These are phyloP conservation scores for Pestalotiopsis sp. DNA, from an alignment of 2,329 filamentous ascomycete species.

Conservation along the genomic window DNA sequence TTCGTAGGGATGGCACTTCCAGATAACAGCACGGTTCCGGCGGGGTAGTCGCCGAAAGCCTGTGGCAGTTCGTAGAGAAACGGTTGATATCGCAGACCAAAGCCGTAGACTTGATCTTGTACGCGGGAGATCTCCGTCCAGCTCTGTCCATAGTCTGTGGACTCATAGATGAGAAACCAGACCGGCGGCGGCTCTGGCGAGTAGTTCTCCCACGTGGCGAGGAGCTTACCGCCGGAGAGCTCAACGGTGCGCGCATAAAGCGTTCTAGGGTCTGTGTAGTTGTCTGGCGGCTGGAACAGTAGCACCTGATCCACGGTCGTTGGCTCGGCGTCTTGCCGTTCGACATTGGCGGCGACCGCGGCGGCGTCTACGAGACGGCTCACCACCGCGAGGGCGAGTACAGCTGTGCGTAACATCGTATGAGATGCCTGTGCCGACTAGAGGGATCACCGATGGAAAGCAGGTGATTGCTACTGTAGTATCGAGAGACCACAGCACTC, in stretches of 20 bases:
- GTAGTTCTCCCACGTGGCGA: slow-evolving; percentile 61
- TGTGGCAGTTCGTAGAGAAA: slow-evolving; percentile 66
- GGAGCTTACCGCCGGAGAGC: slow-evolving; percentile 47
- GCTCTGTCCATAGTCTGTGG: slow-evolving; percentile 55
- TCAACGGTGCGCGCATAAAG: slow-evolving; percentile 48
- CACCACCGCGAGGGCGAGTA: background rate
- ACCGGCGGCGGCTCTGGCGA: slow-evolving; percentile 57
- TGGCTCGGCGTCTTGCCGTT: background rate
- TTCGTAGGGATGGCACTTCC: slow-evolving; percentile 63
- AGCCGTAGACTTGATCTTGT: slow-evolving; percentile 64
- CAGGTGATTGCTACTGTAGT: too few species aligned
- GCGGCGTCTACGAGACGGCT: background rate
- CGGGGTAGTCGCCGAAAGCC: slow-evolving; percentile 57
- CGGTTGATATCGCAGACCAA: slow-evolving; percentile 71
- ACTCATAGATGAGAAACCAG: slow-evolving; percentile 57
- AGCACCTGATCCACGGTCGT: slow-evolving; percentile 1
- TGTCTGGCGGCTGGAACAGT: slow-evolving; percentile 43
- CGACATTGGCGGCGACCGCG: background rate
- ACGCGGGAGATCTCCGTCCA: slow-evolving; percentile 68
- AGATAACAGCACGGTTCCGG: slow-evolving; percentile 65
- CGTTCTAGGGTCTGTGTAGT: slow-evolving; percentile 45
- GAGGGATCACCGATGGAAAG: background rate
- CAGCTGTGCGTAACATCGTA: slow-evolving; percentile 5
- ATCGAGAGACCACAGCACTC: background rate
- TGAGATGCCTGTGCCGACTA: background rate